These are phyloP conservation scores for Rhodotorula sp. DNA, from an alignment of 1,284 basidiomycete species.

Conservation along the genomic window DNA sequence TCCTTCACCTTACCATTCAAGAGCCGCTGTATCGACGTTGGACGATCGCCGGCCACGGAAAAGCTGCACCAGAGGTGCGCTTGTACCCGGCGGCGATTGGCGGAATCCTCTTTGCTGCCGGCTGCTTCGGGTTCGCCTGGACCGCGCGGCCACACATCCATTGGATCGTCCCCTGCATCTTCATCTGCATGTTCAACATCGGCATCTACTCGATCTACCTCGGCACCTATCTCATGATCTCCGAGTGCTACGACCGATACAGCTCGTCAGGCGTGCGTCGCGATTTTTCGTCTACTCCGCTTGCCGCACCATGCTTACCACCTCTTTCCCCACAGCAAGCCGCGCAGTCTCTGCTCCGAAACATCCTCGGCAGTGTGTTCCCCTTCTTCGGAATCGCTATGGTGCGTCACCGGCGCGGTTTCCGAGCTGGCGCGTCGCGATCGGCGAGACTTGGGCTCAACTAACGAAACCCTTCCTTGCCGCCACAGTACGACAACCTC, in stretches of 20 bases:
- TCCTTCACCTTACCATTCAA: slow-evolving; percentile 56
- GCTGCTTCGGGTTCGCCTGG: slow-evolving; percentile 48
- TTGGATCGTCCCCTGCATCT: slow-evolving; percentile 41
- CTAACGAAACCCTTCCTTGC: slow-evolving; percentile 1
- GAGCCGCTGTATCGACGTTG: slow-evolving; percentile 39
- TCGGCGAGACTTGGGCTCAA: background rate
- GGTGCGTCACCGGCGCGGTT: too few relatives aligned
- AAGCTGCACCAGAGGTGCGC: slow-evolving; percentile 53
- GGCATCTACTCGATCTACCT: slow-evolving; percentile 39
- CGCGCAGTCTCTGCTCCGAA: slow-evolving; percentile 49
- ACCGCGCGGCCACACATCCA: slow-evolving; percentile 43
- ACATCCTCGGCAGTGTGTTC: slow-evolving; percentile 44
- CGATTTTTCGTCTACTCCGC: background rate
- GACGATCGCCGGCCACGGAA: slow-evolving; percentile 45
- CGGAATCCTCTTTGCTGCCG: slow-evolving; percentile 47
- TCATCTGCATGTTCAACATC: slow-evolving; percentile 27
- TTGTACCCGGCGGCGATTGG: slow-evolving; percentile 51
- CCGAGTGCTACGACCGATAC: slow-evolving; percentile 30
- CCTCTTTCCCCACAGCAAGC: slow-evolving; percentile 42
- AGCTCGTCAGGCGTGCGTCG: slow-evolving; percentile 25
- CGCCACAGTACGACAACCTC: slow-evolving; percentile 44
- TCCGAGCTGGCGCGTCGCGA: background rate
- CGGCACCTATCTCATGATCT: slow-evolving; percentile 39
- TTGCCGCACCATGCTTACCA: background rate
- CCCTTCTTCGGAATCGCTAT: slow-evolving; percentile 48